These are phyloP conservation scores for Dicorynia guianensis DNA, from an alignment of 306 rosid species.

Conservation along the genomic window DNA sequence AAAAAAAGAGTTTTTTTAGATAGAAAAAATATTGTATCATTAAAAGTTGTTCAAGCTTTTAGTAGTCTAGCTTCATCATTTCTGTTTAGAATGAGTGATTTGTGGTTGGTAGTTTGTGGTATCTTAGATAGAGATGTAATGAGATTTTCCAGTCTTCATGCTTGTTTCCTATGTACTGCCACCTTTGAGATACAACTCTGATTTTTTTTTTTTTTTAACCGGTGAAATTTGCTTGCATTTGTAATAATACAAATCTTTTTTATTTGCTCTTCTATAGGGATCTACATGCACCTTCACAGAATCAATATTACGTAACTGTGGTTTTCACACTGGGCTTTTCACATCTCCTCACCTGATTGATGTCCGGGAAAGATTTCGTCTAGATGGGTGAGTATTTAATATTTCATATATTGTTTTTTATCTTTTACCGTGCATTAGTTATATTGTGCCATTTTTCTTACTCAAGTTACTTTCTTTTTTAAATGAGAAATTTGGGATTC, in stretches of 20 bases:
- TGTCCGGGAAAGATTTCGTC: conserved; percentile 86
- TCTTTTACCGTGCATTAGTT: conserved; percentile 26
- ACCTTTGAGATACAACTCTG: neutral
- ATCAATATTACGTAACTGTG: conserved; percentile 83
- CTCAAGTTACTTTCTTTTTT: conserved; percentile 16
- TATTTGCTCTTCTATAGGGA: conserved; percentile 63
- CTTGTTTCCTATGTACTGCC: conserved; percentile 4
- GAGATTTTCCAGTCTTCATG: conserved; percentile 10
- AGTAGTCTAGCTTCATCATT: neutral
- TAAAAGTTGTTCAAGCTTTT: conserved; percentile 1
- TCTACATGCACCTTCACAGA: conserved; percentile 96
- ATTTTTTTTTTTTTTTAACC: conserved; percentile 5
- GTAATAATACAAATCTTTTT: conserved; percentile 36
- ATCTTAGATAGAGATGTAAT: neutral
- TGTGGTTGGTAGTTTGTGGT: neutral
- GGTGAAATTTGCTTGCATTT: conserved; percentile 8
- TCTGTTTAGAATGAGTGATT: neutral
- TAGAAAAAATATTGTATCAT: neutral
- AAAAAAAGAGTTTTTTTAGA: too few species aligned
- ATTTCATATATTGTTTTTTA: conserved; percentile 21
- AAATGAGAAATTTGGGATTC: neutral
- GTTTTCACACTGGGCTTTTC: conserved; percentile 91
- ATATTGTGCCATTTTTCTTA: conserved; percentile 30
- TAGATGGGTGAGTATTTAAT: conserved; percentile 80
- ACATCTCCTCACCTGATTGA: conserved; percentile 99